Evolutionary conservation across 108 stramenopile genomes (phyloP).

Genomic region (Skeletonema menzelii): DNA sequence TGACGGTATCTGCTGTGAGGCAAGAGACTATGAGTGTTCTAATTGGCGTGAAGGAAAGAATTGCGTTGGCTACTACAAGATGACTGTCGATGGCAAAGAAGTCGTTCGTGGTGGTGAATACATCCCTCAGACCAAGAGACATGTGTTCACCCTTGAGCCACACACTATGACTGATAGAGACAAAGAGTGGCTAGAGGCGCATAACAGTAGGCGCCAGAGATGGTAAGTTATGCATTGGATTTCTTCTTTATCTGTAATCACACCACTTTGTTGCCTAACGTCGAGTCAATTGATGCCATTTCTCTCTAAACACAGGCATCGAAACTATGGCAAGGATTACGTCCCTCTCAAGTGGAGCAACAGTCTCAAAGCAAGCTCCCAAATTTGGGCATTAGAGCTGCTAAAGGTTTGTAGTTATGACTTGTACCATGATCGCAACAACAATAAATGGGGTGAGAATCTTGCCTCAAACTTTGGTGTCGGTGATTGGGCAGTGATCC

Average conservation of each 20-base stretch:
- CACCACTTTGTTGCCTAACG: too few relatives aligned
- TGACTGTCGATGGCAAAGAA: not conserved
- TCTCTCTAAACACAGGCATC: not conserved
- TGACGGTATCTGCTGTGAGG: not conserved
- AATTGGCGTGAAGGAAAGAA: not conserved
- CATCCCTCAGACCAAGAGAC: not conserved
- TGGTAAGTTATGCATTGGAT: not conserved
- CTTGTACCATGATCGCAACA: constrained; percentile 39
- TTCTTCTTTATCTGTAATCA: too few relatives aligned
- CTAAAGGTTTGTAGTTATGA: constrained; percentile 4
- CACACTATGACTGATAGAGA: not conserved
- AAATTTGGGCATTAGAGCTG: not conserved
- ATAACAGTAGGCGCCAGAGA: constrained; percentile 14
- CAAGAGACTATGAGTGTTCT: not conserved
- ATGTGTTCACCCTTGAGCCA: not conserved
- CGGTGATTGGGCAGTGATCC: not conserved
- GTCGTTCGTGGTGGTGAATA: not conserved
- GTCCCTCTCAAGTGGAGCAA: constrained; percentile 24
- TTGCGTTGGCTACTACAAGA: not conserved
- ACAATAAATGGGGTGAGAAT: constrained; percentile 30
- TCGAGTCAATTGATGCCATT: too few relatives aligned
- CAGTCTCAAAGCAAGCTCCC: constrained; percentile 5
- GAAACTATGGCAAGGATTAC: constrained; percentile 14
- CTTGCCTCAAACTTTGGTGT: constrained; percentile 20
- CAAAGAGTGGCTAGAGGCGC: constrained; percentile 20